Percentiles rank a stretch among this genome's conserved stretches.
These are phyloP conservation scores for Fomitopsis betulina DNA, from an alignment of 1,284 basidiomycete species.

Conservation along the genomic window DNA sequence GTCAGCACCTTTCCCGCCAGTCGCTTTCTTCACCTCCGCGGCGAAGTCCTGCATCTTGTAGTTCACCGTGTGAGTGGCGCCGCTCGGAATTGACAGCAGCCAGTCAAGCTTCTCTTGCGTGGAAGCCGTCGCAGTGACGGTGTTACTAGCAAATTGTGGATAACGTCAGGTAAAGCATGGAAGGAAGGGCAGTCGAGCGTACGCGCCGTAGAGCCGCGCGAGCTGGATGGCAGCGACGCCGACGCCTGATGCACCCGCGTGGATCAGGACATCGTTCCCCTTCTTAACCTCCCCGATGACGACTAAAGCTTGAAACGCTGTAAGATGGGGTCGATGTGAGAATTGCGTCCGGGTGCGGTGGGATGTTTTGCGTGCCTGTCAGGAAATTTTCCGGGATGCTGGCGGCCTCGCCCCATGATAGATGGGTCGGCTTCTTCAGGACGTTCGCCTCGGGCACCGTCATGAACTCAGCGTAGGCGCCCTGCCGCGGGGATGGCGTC, in stretches of 20 bases:
- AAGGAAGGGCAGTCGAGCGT: slow-evolving; percentile 27
- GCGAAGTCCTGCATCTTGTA: slow-evolving; percentile 85
- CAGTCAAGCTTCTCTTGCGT: slow-evolving; percentile 81
- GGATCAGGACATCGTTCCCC: slow-evolving; percentile 80
- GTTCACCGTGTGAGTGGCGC: slow-evolving; percentile 76
- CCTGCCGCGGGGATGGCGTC: slow-evolving; percentile 39
- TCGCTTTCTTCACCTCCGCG: slow-evolving; percentile 59
- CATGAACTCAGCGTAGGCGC: slow-evolving; percentile 92
- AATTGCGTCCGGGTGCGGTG: not conserved
- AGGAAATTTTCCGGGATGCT: slow-evolving; percentile 85
- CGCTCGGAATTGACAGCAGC: slow-evolving; percentile 59
- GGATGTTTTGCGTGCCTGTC: slow-evolving; percentile 53
- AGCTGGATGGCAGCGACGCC: slow-evolving; percentile 91
- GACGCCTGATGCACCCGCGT: slow-evolving; percentile 89
- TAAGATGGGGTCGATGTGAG: not conserved
- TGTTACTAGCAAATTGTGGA: slow-evolving; percentile 39
- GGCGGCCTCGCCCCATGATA: slow-evolving; percentile 84
- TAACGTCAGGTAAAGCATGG: slow-evolving; percentile 5
- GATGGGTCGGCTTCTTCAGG: slow-evolving; percentile 68
- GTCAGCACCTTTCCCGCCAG: slow-evolving; percentile 66
- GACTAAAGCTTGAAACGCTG: slow-evolving; percentile 82
- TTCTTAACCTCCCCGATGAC: slow-evolving; percentile 65
- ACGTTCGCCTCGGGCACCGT: slow-evolving; percentile 64
- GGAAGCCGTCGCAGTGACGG: slow-evolving; percentile 83
- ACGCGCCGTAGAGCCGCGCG: slow-evolving; percentile 74